Evolutionary conservation across 768 basidiomycete species (phyloP), one percentile per base, ranked within the genome.

Genomic region (Melanogaster broomeanus): DNA sequence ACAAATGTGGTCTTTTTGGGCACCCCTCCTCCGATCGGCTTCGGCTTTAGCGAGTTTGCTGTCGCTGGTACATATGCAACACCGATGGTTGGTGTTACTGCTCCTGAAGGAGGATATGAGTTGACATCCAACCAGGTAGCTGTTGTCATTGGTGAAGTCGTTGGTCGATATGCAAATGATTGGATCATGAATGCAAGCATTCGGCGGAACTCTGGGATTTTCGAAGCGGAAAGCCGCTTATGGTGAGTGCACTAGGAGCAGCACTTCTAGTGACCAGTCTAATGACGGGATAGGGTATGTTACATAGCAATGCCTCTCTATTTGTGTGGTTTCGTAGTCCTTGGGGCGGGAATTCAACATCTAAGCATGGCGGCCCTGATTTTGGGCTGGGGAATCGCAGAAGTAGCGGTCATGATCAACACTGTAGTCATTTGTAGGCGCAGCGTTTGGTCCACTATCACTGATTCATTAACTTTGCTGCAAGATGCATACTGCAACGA

Each of bases 1-100:
- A 84, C 82, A 6, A 80, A 79, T 37, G 79, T 76, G 0, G 78
- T 82, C 6, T 83, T 83, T 63, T 63, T 82, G 5, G 80, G 76
- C 4, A 66, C 69, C 2, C 77, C 78, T 0, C 56, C 67, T 0
- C 80, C 81, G 0, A 53, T 67, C 5, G 82, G 80, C 1, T 83
- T 76, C 49, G 79, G 77, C 2, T 77, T 76, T 61, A 67, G 55
- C 31, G 70, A 68, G 49, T 69, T 71, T 53, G 61, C 64, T 5
- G 67, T 76, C 27, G 69, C 79, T 12, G 76, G 75, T n/a, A 61
- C 62, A 21, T 76, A 77, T 55, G 72, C 70, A 25, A 77, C 78
- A 3, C 77, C 72, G 0, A 75, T 81, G 55, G 77, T 76, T 38
- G 1, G 71, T 56, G 15, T 31, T 25, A 27, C 6, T 15, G 25